Base-by-base conservation (phyloP, 2,329 filamentous ascomycete species). In the Alternaria incomplexa region DNA sequence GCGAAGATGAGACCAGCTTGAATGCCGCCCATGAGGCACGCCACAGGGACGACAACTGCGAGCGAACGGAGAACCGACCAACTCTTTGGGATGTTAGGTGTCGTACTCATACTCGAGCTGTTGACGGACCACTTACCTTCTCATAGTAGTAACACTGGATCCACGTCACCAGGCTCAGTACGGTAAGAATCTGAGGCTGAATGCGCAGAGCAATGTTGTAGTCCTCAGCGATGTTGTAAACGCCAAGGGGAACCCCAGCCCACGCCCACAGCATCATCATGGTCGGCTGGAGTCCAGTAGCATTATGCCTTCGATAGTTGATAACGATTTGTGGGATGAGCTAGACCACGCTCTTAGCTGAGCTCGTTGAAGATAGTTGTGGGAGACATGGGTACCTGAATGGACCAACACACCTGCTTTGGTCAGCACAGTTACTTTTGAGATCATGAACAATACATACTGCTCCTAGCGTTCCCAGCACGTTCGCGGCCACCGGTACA, bases 231-330 rank as follows among this genome's bases (percentile, higher is more conserved):
- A 87, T 86, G 66, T 87, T 87, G 74, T 88, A 88, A 12, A 87
- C 85, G 3, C 90, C 90, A 0, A 92, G 81, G 0, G 89, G 89
- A 0, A 91, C 86, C 0, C 90, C 90, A 2, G 90, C 90, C 80
- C 84, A 87, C 0, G 88, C 88, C 85, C 90, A 92, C 3, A 91
- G 82, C 74, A 92, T 85, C 89, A 92, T 91, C 89, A 92, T 91
- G 0, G 87, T 87, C 0, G 87, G 85, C 53, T 91, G 89, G 0
- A 92, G 82, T 0, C 89, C 90, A 1, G 83, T 85, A 1, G 89
- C 89, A 80, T 90, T 84, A 74, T 91, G 89, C 1, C 89, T 83
- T 5, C 86, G 84, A 70, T 89, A 88, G 71, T 92, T 92, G 70
- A 91, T 86, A 32, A 89, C 76, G 52, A 92, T 91, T 73, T 92